Evolutionary conservation across 495 filamentous ascomycete genomes (phyloP), one percentile per base, ranked within the genome.

Genomic region (Aspergillus carlsbadensis): DNA sequence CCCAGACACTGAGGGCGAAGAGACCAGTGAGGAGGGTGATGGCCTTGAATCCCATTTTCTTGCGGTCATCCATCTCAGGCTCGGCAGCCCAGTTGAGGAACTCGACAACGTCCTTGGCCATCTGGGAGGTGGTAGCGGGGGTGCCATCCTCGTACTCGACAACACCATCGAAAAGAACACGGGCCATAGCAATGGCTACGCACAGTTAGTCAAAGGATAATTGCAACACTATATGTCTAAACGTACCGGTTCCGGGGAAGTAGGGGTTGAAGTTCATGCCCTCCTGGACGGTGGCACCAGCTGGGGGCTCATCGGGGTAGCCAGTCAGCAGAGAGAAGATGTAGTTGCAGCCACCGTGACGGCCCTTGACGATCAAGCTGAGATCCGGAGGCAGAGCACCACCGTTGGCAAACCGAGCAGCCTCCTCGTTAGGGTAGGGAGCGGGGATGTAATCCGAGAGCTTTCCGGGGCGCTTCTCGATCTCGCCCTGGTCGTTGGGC

Each of bases 221-320:
- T 21, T 21, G 5, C 15, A 22, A 40, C 18, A 3, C 6, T 6
- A n/a, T 35, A 36, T 13, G 24, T 13, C 5, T 6, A 56, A 45
- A 67, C 75, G 43, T 76, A 82, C 83, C 94, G 59, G 94, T 98
- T 64, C 95, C 95, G 48, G 94, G 94, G 85, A 99, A 99, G 81
- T 97, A 99, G 24, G 94, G 94, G 84, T 99, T 99, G 84, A 99
- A 99, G 84, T 98, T 96, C 70, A 99, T 85, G 59, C 94, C 94
- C 56, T 85, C 82, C 55, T 82, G 81, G 60, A 99, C 84, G 57
- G 77, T 72, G 57, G 86, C 90, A 65, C 94, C 94, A 37, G 94
- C 88, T 11, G 94, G 94, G 44, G 91, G 83, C 78, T 99, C 93
- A 64, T 99, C 94, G 52, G 94, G 94, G 72, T 99, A 99, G 57